Evolutionary conservation across 257 asterid genomes (phyloP).

Genomic region (Craterostigma plantagineum): DNA sequence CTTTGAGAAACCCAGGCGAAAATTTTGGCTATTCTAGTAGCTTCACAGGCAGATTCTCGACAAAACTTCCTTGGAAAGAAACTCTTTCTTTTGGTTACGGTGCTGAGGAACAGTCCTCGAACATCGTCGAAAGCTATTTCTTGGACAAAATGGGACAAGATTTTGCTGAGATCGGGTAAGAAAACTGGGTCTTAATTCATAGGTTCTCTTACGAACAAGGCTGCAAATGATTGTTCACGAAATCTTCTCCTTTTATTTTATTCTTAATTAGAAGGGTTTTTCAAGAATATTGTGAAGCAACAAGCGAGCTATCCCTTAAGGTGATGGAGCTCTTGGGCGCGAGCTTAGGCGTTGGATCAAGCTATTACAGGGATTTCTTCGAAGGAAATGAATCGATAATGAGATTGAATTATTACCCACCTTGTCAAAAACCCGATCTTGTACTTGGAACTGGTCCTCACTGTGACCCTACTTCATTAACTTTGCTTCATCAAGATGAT

Average conservation of each 20-base stretch:
- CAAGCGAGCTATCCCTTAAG: slow-evolving; percentile 15
- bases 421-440: slow-evolving; percentile 22
- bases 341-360: slow-evolving; percentile 20
- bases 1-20: slow-evolving; percentile 14
- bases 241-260: not conserved
- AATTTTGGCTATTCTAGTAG: slow-evolving; percentile 25
- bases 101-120: slow-evolving; percentile 8
- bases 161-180: not conserved
- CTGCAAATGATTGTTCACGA: not conserved
- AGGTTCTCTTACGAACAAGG: not conserved
- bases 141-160: slow-evolving; percentile 25
- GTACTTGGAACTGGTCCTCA: slow-evolving; percentile 36
- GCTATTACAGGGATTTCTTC: slow-evolving; percentile 13
- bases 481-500: slow-evolving; percentile 25
- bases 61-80: slow-evolving; percentile 31
- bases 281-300: slow-evolving; percentile 19
- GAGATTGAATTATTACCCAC: slow-evolving; percentile 30
- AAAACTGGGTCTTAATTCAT: not conserved
- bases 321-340: slow-evolving; percentile 21
- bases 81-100: slow-evolving; percentile 14
- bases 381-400: slow-evolving; percentile 18
- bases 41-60: slow-evolving; percentile 24
- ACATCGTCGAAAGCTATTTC: slow-evolving; percentile 13
- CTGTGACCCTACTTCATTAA: slow-evolving; percentile 26
- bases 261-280: slow-evolving; percentile 10